Evolutionary conservation across 148 eudicot species (phyloP).

Genomic region (Rhododendron ferrugineum): DNA sequence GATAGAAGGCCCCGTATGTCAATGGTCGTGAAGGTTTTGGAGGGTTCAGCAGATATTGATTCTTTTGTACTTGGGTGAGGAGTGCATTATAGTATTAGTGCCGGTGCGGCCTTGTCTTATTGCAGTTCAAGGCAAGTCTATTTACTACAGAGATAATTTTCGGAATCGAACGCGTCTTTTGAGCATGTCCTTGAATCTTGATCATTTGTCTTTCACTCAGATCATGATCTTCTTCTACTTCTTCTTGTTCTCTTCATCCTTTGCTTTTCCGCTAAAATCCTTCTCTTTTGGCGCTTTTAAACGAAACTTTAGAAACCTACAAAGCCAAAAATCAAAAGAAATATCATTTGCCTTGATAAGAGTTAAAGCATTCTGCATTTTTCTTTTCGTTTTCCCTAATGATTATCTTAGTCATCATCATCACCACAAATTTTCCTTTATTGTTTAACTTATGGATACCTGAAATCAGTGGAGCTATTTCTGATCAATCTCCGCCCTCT

Average conservation of each 20-base stretch:
- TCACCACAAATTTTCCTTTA: not conserved
- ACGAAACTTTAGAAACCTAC: conserved; percentile 24
- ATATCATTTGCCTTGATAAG: conserved; percentile 39
- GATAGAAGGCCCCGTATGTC: conserved; percentile 16
- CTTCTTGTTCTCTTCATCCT: conserved; percentile 20
- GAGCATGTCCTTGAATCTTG: not conserved
- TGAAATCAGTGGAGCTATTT: conserved; percentile 10
- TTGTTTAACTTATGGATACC: not conserved
- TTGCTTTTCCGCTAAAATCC: conserved; percentile 20
- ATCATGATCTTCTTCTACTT: not conserved
- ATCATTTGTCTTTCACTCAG: conserved; percentile 7
- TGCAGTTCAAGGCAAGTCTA: not conserved
- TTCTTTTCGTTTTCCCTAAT: conserved; percentile 20
- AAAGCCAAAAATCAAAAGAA: conserved; percentile 25
- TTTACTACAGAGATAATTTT: not conserved
- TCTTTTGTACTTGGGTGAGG: not conserved
- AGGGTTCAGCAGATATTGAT: not conserved
- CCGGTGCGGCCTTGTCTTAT: not conserved
- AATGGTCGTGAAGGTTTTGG: conserved; percentile 16
- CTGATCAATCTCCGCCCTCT: conserved; percentile 1
- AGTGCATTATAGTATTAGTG: not conserved
- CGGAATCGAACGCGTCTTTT: not conserved
- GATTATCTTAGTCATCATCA: conserved; percentile 15
- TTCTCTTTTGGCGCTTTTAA: conserved; percentile 10
- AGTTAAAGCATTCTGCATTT: conserved; percentile 44